Evolutionary conservation across 352 stramenopile genomes (phyloP).

Genomic region (Phytophthora tubulina): DNA sequence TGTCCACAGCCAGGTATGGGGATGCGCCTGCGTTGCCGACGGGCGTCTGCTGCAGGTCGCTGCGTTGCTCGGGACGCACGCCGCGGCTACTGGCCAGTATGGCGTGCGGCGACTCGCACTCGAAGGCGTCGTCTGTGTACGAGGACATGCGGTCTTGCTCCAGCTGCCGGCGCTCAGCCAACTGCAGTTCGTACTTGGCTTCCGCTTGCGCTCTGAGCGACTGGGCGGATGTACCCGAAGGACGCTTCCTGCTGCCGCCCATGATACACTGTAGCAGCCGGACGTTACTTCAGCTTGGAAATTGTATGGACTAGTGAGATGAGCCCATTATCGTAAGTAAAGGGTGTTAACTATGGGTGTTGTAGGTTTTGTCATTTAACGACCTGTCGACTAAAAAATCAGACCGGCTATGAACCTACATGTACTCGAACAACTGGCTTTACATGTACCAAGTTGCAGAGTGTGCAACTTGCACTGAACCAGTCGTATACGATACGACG

Average conservation of each 20-base stretch:
- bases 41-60: slow-evolving; percentile 20
- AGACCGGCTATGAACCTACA: slow-evolving; percentile 13
- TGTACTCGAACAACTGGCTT: slow-evolving; percentile 16
- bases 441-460: not conserved
- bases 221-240: slow-evolving; percentile 7
- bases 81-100: slow-evolving; percentile 44
- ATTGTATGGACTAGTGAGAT: slow-evolving; percentile 23
- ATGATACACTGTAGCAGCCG: not conserved
- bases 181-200: slow-evolving; percentile 31
- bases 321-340: not conserved
- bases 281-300: slow-evolving; percentile 27
- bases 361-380: not conserved
- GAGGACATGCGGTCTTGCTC: slow-evolving; percentile 52
- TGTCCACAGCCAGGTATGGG: slow-evolving; percentile 38
- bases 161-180: slow-evolving; percentile 34
- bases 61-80: slow-evolving; percentile 7
- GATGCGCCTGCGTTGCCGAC: not conserved
- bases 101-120: slow-evolving; percentile 54
- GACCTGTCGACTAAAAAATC: slow-evolving; percentile 3
- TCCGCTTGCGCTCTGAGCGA: slow-evolving; percentile 34
- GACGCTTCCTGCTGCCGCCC: slow-evolving; percentile 5
- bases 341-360: not conserved
- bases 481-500: too few species aligned
- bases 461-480: too few species aligned
- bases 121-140: slow-evolving; percentile 57